Conservation (phyloP, 352 stramenopile species). For the Globisporangium canariense region DNA sequence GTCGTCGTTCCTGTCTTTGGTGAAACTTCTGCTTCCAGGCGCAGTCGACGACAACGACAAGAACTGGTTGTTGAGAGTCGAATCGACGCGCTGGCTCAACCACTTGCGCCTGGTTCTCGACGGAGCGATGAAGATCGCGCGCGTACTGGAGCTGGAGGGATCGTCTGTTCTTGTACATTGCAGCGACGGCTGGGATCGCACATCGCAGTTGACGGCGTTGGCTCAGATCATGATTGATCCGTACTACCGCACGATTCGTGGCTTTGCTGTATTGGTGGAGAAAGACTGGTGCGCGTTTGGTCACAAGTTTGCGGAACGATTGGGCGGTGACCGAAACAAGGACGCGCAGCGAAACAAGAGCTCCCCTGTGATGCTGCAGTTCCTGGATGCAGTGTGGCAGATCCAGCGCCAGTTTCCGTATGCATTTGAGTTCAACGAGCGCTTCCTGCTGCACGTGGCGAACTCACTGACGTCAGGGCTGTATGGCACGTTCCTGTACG, state of each 20-base stretch:
- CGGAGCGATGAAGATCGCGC: conserved; percentile 80
- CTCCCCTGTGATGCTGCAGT: conserved; percentile 86
- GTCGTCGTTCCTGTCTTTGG: conserved; percentile 61
- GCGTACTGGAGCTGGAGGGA: conserved; percentile 80
- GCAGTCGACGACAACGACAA: conserved; percentile 65
- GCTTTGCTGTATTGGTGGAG: conserved; percentile 76
- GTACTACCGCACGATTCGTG: conserved; percentile 83
- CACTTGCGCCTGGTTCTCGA: conserved; percentile 82
- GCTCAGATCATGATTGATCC: conserved; percentile 88
- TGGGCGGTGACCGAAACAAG: conserved; percentile 66
- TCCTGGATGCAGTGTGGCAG: conserved; percentile 83
- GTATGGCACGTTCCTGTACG: conserved; percentile 83
- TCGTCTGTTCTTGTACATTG: conserved; percentile 84
- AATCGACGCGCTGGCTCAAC: conserved; percentile 82
- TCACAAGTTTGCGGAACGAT: conserved; percentile 77
- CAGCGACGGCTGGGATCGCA: conserved; percentile 88
- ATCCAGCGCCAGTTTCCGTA: conserved; percentile 76
- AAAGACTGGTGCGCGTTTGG: conserved; percentile 88
- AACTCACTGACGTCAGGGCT: conserved; percentile 78
- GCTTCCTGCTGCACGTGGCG: conserved; percentile 75
- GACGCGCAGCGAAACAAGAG: conserved; percentile 74
- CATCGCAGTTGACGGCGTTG: conserved; percentile 67
- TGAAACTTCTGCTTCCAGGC: conserved; percentile 69
- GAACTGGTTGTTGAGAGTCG: conserved; percentile 63
- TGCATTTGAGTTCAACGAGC: conserved; percentile 87